Conservation (phyloP, 2,329 filamentous ascomycete species). For the Incumbomyces lentus region DNA sequence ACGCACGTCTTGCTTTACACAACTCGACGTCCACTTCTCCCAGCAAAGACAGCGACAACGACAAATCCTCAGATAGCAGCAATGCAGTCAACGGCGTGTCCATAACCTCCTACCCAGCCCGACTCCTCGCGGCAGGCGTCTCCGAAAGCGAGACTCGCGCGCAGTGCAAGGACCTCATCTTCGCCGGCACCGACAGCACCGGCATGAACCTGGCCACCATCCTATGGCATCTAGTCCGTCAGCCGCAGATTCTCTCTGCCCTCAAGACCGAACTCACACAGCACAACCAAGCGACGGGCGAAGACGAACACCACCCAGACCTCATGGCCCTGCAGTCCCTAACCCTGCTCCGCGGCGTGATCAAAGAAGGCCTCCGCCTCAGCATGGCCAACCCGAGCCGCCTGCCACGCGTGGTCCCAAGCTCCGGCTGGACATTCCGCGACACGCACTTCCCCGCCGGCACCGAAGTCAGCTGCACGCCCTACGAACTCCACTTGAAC, state of each 20-base stretch:
- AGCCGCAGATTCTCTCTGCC: conserved; percentile 30
- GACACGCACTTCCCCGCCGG: conserved; percentile 32
- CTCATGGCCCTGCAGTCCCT: conserved; percentile 26
- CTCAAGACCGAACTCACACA: conserved; percentile 12
- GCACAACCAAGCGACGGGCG: neutral
- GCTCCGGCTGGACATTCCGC: conserved; percentile 28
- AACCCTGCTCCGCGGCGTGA: conserved; percentile 38
- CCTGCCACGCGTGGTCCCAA: conserved; percentile 39
- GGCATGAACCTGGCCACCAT: conserved; percentile 43
- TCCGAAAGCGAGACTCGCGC: conserved; percentile 15
- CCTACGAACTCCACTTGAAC: conserved; percentile 39
- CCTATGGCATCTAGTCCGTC: conserved; percentile 35
- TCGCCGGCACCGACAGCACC: conserved; percentile 46
- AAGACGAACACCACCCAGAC: conserved; percentile 7
- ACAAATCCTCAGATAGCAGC: neutral
- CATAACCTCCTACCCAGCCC: conserved; percentile 16
- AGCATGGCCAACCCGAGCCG: conserved; percentile 43
- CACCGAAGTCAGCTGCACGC: conserved; percentile 36
- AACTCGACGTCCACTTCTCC: neutral
- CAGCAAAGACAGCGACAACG: conserved; percentile 6
- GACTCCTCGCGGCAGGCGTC: conserved; percentile 18
- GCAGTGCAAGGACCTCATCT: conserved; percentile 26
- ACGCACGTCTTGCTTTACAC: conserved; percentile 10
- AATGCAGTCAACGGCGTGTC: conserved; percentile 9
- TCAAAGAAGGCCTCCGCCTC: conserved; percentile 42